Evolutionary conservation across 805 yeast species (phyloP), one percentile per base, ranked within the genome.

Genomic region (Hemisphaericaspora nanyangensis): DNA sequence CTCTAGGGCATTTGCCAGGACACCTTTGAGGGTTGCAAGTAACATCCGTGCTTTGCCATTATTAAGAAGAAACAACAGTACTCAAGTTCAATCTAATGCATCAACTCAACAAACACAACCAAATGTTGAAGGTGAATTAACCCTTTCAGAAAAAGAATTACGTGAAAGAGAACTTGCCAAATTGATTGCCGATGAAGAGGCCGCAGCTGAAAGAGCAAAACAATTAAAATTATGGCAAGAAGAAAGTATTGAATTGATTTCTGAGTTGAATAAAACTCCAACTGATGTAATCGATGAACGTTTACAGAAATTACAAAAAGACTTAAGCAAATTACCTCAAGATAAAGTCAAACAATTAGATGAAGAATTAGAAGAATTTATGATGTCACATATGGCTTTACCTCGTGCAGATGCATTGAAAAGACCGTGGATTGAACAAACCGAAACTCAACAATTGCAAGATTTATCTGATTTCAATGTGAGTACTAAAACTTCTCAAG

Each of bases 161-260:
- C 61, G 72, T 46, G 72, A 68, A 43, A 55, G 49, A 40, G 69
- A 67, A n/a, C 44, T 68, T 32, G 68, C 70, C 2, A 71, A 65
- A 42, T 71, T 72, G 1, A 51, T 65, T n/a, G 71, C 72, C 6
- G 54, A 56, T 40, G 74, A 68, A 39, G 71, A 66, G 52, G 71
- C 62, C 43, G 63, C 60, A n/a, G 47, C 56, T 26, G 59, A 62
- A 13, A 60, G 47, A 36, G 60, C 63, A 29, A 63, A 63, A 41
- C 55, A 58, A 16, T 47, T 67, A 31, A 52, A 67, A 16, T 65
- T 65, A 43, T 54, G 63, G 40, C 60, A 55, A 40, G 43, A 48
- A 15, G 41, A 50, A 28, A 57, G 70, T 3, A 47, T 43, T 12
- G 51, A 49, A 5, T 46, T 56, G 35, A 58, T 68, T n/a, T 39